These are phyloP conservation scores for Picea sitchensis DNA, from an alignment of 75 land plant species.

Conservation along the genomic window DNA sequence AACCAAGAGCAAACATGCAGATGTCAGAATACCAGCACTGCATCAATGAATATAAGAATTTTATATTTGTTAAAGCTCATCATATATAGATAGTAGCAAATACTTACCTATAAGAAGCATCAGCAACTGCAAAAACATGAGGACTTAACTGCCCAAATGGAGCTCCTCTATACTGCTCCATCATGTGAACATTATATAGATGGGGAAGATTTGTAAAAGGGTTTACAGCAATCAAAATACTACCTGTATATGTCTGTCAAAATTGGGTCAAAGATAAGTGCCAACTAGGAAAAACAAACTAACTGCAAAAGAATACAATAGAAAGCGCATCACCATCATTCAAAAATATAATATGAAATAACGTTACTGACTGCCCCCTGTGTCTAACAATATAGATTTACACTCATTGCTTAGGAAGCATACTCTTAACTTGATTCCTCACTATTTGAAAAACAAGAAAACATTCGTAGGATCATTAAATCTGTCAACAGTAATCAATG, in stretches of 20 bases:
- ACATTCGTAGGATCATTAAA: too few species aligned
- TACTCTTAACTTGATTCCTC: not conserved
- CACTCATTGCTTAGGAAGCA: not conserved
- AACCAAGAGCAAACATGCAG: not conserved
- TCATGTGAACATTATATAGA: constrained; percentile 91
- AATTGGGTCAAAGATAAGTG: not conserved
- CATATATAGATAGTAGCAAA: not conserved
- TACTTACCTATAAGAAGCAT: constrained; percentile 81
- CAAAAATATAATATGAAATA: not conserved
- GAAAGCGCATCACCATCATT: not conserved
- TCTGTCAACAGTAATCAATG: not conserved
- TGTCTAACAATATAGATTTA: not conserved
- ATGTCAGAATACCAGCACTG: not conserved
- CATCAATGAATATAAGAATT: not conserved
- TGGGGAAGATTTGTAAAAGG: constrained; percentile 98
- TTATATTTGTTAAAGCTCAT: not conserved
- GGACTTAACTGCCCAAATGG: constrained; percentile 94
- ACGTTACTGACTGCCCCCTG: not conserved
- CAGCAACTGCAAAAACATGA: constrained; percentile 99
- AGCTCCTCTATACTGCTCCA: constrained; percentile 98
- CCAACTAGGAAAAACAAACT: not conserved
- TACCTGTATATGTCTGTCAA: constrained; percentile 96
- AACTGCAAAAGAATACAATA: not conserved
- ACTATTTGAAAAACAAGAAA: not conserved
- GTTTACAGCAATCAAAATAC: constrained; percentile 96